A percentile compares a stretch with the other conserved stretches of the same genome.
phyloP scores from a whole-genome alignment of 805 yeast genomes.

The Metschnikowia hibisci region DNA sequence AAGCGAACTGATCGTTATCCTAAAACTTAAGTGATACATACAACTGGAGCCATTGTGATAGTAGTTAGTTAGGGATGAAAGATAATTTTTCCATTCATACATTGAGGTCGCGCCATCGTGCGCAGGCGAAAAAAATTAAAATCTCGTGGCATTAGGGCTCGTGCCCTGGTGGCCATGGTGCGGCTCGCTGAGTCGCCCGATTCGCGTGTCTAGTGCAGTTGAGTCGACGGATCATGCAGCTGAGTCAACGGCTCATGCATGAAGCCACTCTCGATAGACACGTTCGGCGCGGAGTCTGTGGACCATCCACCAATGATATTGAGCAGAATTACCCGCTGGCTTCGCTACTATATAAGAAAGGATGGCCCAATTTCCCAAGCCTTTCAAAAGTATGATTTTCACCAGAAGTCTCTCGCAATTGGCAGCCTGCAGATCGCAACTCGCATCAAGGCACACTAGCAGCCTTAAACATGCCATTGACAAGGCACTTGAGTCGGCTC shows the following conservation, averaged over 20 bases:
- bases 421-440: neutral
- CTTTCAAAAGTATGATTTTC: neutral
- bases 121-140: neutral
- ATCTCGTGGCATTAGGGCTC: conserved; percentile 5
- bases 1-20: conserved; percentile 31
- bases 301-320: neutral
- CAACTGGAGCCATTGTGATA: conserved; percentile 83
- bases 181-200: neutral
- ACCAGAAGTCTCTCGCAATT: conserved; percentile 1
- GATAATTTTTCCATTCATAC: conserved; percentile 1
- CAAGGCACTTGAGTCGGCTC: conserved; percentile 10
- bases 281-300: neutral
- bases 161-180: conserved; percentile 7
- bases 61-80: conserved; percentile 7
- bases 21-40: conserved; percentile 47
- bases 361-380: too few species aligned
- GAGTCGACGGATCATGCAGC: neutral
- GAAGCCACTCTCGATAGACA: neutral
- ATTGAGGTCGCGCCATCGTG: conserved; percentile 8
- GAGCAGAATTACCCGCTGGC: neutral
- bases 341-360: neutral
- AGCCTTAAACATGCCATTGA: neutral
- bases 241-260: conserved; percentile 3
- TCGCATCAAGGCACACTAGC: neutral
- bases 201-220: neutral